phyloP scores from a whole-genome alignment of 768 basidiomycete species.

The Lactarius indigo region DNA sequence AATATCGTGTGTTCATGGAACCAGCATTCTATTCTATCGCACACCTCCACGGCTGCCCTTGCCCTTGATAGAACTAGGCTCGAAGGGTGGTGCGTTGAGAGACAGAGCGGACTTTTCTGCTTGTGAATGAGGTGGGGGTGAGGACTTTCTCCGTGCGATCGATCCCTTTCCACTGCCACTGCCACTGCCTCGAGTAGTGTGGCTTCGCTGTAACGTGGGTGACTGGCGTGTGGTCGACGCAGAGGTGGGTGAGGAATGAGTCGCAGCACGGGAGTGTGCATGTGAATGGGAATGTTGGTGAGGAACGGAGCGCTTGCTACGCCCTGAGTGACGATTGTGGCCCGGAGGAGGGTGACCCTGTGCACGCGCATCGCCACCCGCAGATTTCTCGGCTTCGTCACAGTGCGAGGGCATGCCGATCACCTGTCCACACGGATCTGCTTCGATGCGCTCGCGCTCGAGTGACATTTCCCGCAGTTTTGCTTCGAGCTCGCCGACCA shows the following conservation, averaged over 20 bases:
- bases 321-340: slow-evolving; percentile 1
- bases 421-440: slow-evolving; percentile 32
- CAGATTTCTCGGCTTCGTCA: neutral
- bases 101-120: slow-evolving; percentile 42
- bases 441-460: slow-evolving; percentile 51
- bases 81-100: slow-evolving; percentile 52
- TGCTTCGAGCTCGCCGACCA: slow-evolving; percentile 65
- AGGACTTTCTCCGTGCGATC: slow-evolving; percentile 21
- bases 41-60: neutral
- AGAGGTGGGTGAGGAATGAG: neutral
- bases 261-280: slow-evolving; percentile 1
- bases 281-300: slow-evolving; percentile 8
- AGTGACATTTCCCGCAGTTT: slow-evolving; percentile 56
- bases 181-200: neutral
- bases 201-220: slow-evolving; percentile 5
- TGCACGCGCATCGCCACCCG: neutral
- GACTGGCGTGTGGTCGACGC: neutral
- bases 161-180: slow-evolving; percentile 26
- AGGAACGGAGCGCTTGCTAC: slow-evolving; percentile 18
- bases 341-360: neutral
- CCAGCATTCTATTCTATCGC: neutral
- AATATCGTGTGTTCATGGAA: slow-evolving; percentile 8
- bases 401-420: slow-evolving; percentile 16
- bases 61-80: slow-evolving; percentile 38
- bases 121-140: slow-evolving; percentile 17